Evolutionary conservation across 176 grass and related monocot genomes (phyloP).

Genomic region (Phyllostachys edulis): DNA sequence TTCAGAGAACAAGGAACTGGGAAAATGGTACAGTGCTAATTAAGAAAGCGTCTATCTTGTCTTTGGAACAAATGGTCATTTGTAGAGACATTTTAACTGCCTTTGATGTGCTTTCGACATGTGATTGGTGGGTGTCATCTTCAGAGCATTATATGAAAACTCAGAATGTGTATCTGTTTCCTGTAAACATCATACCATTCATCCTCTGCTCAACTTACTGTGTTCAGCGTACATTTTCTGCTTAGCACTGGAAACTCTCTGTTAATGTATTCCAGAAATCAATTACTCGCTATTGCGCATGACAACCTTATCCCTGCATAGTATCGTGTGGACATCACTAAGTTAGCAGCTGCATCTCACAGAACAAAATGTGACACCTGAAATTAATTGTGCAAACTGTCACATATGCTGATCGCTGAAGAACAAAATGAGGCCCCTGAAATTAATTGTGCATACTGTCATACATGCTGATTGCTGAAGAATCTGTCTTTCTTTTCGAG

Average conservation of each 20-base stretch:
- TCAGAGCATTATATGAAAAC: background rate
- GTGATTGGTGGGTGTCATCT: slow-evolving; percentile 10
- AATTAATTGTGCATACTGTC: background rate
- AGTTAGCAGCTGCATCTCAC: background rate
- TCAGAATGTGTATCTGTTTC: background rate
- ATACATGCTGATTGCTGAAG: slow-evolving; percentile 19
- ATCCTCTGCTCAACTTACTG: background rate
- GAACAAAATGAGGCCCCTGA: slow-evolving; percentile 16
- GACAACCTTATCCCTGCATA: background rate
- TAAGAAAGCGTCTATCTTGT: background rate
- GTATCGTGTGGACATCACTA: background rate
- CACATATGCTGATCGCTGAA: slow-evolving; percentile 11
- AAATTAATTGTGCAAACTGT: background rate
- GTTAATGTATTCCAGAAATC: background rate
- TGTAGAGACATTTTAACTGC: slow-evolving; percentile 38
- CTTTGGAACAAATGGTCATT: background rate
- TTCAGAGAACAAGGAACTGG: background rate
- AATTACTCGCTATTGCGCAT: background rate
- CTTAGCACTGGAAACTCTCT: background rate
- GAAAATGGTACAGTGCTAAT: background rate
- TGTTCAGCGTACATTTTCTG: background rate
- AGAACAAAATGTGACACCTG: background rate
- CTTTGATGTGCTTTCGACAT: slow-evolving; percentile 21
- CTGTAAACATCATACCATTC: background rate
- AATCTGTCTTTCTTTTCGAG: slow-evolving; percentile 13